Evolutionary conservation across 768 basidiomycete species (phyloP).

Genomic region (Boletus tomentosulus): DNA sequence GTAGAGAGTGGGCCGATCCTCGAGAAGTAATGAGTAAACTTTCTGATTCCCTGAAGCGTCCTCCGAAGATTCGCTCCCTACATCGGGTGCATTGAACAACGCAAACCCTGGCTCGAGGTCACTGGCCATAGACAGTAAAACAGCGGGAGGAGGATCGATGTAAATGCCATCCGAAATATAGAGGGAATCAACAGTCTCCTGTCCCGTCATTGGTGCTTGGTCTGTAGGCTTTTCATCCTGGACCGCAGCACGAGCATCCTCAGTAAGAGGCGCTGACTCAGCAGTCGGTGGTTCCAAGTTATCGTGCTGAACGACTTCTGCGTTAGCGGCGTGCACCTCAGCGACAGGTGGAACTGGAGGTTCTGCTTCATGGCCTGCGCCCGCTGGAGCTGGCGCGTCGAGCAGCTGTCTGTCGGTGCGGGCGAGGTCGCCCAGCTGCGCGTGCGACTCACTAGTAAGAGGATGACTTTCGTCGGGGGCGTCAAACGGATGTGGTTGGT

Average conservation of each 20-base stretch:
- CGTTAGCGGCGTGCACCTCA: constrained; percentile 1
- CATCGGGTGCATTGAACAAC: constrained; percentile 54
- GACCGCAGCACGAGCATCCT: constrained; percentile 3
- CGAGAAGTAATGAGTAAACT: constrained; percentile 47
- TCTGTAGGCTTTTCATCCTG: constrained; percentile 14
- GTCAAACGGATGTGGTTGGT: constrained; percentile 7
- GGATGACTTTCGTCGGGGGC: constrained; percentile 1
- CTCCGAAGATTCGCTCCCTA: constrained; percentile 19
- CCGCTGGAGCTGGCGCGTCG: constrained; percentile 4
- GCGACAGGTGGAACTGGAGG: not conserved
- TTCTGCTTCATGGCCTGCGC: constrained; percentile 3
- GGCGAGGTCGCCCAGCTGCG: constrained; percentile 8
- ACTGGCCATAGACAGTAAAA: constrained; percentile 45
- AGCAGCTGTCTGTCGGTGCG: constrained; percentile 2
- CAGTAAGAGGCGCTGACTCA: constrained; percentile 10
- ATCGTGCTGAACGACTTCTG: constrained; percentile 12
- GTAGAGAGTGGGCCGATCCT: constrained; percentile 64
- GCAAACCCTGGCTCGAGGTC: constrained; percentile 40
- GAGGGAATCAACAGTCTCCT: constrained; percentile 40
- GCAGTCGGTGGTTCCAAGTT: constrained; percentile 3
- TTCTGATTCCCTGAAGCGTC: constrained; percentile 15
- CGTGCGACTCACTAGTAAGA: constrained; percentile 20
- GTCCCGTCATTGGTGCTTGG: constrained; percentile 7
- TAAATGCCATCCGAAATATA: constrained; percentile 65
- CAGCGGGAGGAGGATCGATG: constrained; percentile 71